Evolutionary conservation across 352 stramenopile species (phyloP), one percentile per base, ranked within the genome.

Genomic region (Globisporangium cystogenes): DNA sequence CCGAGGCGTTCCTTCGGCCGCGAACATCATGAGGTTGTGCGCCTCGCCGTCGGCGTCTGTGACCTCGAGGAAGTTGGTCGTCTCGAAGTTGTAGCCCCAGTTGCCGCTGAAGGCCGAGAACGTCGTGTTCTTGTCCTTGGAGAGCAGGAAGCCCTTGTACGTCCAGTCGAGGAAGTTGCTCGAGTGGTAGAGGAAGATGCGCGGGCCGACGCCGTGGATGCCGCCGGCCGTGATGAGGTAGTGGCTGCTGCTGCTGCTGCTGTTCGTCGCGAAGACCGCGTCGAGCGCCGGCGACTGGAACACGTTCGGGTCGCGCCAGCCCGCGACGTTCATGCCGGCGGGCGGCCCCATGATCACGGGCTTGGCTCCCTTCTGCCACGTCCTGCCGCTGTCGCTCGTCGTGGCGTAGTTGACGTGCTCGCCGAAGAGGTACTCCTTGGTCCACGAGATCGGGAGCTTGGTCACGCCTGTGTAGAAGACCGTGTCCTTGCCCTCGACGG

Each of bases 21-120:
- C 72, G 16, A 85, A 82, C 40, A 87, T 60, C 63, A 87, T 78
- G 23, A 84, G 64, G 62, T 85, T 85, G 65, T 87, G 73, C 2
- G 62, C 57, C 35, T 78, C 65, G 31, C 74, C 74, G 18, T 87
- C 76, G 24, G 70, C 73, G 53, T 87, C 76, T 36, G 41, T 60
- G 40, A 87, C 60, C 53, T 85, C 76, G 29, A 74, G 54, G 58
- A 82, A 87, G 59, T 77, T 82, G 36, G 69, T 80, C 12, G 70
- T 87, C 61, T 87, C 76, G 42, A 85, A 87, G 65, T 85, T 87
- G 53, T 45, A 85, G 1, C 76, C 76, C 72, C 72, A 87, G 61
- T 37, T 78, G 4, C 29, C 76, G 39, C 74, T 85, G 62, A 75
- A 85, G 40, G 41, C 29, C 27, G 75, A 86, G 55, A 85, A 87